Base-by-base conservation (phyloP, 1,139 yeast species). In the Kluyveromyces marxianus region DNA sequence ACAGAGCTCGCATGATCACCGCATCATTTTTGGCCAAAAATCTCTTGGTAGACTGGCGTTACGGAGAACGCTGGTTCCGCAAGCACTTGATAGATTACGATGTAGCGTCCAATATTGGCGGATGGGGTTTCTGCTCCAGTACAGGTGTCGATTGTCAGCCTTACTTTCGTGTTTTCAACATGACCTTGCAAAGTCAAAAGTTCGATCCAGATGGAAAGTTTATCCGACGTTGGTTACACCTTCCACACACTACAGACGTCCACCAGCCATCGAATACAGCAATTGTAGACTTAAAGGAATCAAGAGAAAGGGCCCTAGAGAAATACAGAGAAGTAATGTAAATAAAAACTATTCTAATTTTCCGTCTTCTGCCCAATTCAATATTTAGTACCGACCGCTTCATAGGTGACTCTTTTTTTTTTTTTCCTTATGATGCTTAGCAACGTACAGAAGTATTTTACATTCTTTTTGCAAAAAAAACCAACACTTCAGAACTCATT, bases 131-230 rank as follows among this genome's bases (percentile, higher is more conserved):
- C 57, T 64, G 74, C 44, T 69, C 78, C 3, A 69, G 76, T 46
- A 71, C 74, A 2, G 79, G 79, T 0, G 70, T 73, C 14, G 77
- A 75, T 53, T 74, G 77, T 1, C 81, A 76, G 54, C 81, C 82
- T 1, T 76, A 74, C 65, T 76, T 76, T 56, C 64, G 81, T 32
- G 71, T 76, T 24, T 74, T 77, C 58, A 77, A 77, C 54, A 79
- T 81, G 25, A 69, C 69, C 52, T 56, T 72, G 1, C 83, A 77
- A 51, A 69, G 76, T 31, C 71, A 69, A 50, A 71, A 69, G 51
- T 76, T 70, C 50, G 81, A 76, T 50, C 67, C 68, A 1, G 59
- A 69, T 3, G 80, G 79, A 3, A 59, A 58, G 1, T 77, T 67
- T 53, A 75, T 77, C 37, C 65, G 69, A 38, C 54, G 63, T 44